phyloP scores from a whole-genome alignment of 2,329 filamentous ascomycete genomes.

The Aureobasidium melanogenum region DNA sequence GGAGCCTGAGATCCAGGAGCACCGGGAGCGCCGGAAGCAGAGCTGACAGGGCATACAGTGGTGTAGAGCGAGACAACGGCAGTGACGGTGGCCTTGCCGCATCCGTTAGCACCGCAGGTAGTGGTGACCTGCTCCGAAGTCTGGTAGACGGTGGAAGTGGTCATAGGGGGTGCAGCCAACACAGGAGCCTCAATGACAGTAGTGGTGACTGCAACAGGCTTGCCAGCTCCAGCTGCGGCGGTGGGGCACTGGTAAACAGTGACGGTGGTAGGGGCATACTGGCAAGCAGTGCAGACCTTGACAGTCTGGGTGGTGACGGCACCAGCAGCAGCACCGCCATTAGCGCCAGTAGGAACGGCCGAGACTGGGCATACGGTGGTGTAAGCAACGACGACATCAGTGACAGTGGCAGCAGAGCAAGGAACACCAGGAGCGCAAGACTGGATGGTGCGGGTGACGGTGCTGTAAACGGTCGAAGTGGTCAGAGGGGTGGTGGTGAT shows the following conservation, averaged over 20 bases:
- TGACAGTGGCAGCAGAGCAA: conserved; percentile 5
- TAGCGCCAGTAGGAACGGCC: not conserved
- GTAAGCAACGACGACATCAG: conserved; percentile 8
- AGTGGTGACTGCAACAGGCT: not conserved
- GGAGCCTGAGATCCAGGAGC: not conserved
- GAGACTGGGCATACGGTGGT: conserved; percentile 11
- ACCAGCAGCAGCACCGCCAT: not conserved
- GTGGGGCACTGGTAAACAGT: conserved; percentile 6
- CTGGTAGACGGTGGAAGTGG: conserved; percentile 1
- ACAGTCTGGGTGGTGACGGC: not conserved
- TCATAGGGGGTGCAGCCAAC: not conserved
- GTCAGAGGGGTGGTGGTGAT: conserved; percentile 4
- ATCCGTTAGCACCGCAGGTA: conserved; percentile 4
- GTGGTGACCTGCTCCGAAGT: not conserved
- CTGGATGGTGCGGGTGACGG: conserved; percentile 1
- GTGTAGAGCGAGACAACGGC: conserved; percentile 10
- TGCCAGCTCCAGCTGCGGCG: not conserved
- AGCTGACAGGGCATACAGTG: conserved; percentile 10
- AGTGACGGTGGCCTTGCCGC: conserved; percentile 9
- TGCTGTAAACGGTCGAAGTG: conserved; percentile 11
- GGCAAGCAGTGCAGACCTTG: conserved; percentile 4
- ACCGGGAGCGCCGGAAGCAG: not conserved
- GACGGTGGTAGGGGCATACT: not conserved
- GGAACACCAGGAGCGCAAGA: conserved; percentile 5
- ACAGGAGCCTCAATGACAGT: not conserved